These are phyloP conservation scores for Boechera stricta DNA, from an alignment of 345 rosid species.

Conservation along the genomic window DNA sequence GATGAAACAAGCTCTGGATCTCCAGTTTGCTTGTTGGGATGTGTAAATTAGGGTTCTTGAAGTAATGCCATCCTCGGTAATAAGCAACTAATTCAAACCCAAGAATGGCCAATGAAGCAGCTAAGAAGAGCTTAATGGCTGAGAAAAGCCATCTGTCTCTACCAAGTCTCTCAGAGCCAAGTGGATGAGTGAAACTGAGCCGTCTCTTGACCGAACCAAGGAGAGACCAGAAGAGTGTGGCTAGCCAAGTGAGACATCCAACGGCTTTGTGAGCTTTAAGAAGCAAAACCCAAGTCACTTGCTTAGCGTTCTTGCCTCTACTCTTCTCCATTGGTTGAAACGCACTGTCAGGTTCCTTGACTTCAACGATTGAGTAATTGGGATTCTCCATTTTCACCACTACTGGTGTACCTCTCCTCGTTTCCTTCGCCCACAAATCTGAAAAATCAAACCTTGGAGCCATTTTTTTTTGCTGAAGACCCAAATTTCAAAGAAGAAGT, in stretches of 20 bases:
- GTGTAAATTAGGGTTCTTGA: conserved; percentile 60
- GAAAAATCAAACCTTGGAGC: conserved; percentile 70
- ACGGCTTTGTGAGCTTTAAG: conserved; percentile 86
- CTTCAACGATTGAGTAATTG: conserved; percentile 78
- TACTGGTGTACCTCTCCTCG: conserved; percentile 74
- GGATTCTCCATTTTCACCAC: conserved; percentile 90
- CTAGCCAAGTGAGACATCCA: conserved; percentile 79
- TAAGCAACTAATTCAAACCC: conserved; percentile 75
- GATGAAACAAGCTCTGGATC: conserved; percentile 65
- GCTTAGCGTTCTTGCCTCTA: conserved; percentile 84
- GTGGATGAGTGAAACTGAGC: conserved; percentile 58
- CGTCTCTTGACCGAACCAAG: conserved; percentile 76
- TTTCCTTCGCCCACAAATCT: conserved; percentile 65
- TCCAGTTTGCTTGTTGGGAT: conserved; percentile 56
- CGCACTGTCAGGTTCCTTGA: conserved; percentile 79
- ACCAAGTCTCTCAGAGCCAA: conserved; percentile 60
- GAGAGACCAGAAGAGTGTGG: conserved; percentile 69
- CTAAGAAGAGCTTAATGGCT: conserved; percentile 60
- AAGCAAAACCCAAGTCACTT: conserved; percentile 87
- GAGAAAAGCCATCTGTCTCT: conserved; percentile 65
- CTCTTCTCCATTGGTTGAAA: conserved; percentile 75
- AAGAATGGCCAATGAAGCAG: conserved; percentile 55
- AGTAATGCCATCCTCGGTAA: conserved; percentile 77
- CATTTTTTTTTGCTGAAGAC: conserved; percentile 48
- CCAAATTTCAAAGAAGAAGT: conserved; percentile 9